A percentile compares a stretch with the other conserved stretches of the same genome.
Conservation (phyloP, 169 alveolate species). For the Babesia ovis region DNA sequence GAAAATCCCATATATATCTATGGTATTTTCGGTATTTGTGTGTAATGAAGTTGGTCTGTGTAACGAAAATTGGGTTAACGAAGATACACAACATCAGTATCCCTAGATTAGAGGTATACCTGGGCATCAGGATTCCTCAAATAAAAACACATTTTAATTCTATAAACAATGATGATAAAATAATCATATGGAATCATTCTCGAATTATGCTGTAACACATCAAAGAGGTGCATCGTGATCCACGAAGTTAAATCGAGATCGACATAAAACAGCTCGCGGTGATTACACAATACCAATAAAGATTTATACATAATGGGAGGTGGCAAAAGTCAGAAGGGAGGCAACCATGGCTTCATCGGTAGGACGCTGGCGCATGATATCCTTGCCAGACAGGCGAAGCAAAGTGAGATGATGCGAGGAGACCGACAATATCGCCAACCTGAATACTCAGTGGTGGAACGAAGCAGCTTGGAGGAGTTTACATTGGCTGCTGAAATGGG, state of each 20-base stretch:
- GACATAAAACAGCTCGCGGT: background rate
- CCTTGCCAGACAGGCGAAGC: slow-evolving; percentile 43
- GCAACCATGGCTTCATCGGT: slow-evolving; percentile 67
- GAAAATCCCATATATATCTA: slow-evolving; percentile 81
- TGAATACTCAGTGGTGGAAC: slow-evolving; percentile 63
- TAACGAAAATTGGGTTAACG: too few relatives aligned
- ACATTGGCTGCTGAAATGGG: slow-evolving; percentile 56
- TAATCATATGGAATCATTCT: background rate
- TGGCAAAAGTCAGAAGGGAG: slow-evolving; percentile 69
- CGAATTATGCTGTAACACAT: background rate
- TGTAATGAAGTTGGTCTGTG: too few relatives aligned
- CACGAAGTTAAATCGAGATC: background rate
- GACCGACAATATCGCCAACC: slow-evolving; percentile 7
- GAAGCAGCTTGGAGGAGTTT: slow-evolving; percentile 57
- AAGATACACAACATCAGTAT: too few relatives aligned
- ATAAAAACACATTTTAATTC: background rate
- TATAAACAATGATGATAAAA: background rate
- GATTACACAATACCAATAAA: background rate
- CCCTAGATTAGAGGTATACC: too few relatives aligned
- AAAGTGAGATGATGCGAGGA: slow-evolving; percentile 7
- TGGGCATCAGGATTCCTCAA: too few relatives aligned
- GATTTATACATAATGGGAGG: slow-evolving; percentile 51
- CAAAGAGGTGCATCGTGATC: background rate
- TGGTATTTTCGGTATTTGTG: too few relatives aligned
- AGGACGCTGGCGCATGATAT: slow-evolving; percentile 70